Evolutionary conservation across 495 filamentous ascomycete species (phyloP).

Genomic region (Lentithecium fluviatile): DNA sequence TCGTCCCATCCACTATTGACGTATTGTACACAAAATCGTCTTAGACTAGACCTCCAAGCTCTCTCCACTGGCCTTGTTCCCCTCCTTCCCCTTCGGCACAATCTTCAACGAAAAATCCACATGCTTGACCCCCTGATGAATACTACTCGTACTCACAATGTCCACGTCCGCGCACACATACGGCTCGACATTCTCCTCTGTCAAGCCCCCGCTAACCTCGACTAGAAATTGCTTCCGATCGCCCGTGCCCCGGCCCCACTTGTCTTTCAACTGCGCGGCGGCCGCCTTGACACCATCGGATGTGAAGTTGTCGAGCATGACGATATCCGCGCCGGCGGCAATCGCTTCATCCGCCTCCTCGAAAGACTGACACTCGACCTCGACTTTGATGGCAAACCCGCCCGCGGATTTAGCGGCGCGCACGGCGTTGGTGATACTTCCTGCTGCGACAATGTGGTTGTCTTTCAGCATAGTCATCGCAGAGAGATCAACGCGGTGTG

Average conservation of each 20-base stretch:
- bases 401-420: constrained; percentile 76
- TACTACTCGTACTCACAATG: constrained; percentile 90
- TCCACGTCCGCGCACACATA: constrained; percentile 90
- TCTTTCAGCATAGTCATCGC: constrained; percentile 99
- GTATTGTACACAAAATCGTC: too few relatives aligned
- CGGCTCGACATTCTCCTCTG: constrained; percentile 71
- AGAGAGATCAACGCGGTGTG: constrained; percentile 86
- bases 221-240: constrained; percentile 54
- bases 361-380: constrained; percentile 89
- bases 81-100: constrained; percentile 40
- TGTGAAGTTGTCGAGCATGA: constrained; percentile 96
- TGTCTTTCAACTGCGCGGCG: constrained; percentile 68
- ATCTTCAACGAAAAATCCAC: constrained; percentile 97
- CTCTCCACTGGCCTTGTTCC: constrained; percentile 35
- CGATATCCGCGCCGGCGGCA: constrained; percentile 83
- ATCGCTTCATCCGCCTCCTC: constrained; percentile 89
- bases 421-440: constrained; percentile 76
- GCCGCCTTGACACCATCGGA: constrained; percentile 70
- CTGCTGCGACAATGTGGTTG: constrained; percentile 88
- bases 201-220: constrained; percentile 90
- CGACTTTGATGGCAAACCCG: constrained; percentile 89
- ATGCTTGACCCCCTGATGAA: constrained; percentile 90
- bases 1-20: too few relatives aligned
- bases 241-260: constrained; percentile 56
- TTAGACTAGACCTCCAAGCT: constrained; percentile 24